Evolutionary conservation across 1,139 yeast genomes (phyloP).

Genomic region (Pichia sp.): DNA sequence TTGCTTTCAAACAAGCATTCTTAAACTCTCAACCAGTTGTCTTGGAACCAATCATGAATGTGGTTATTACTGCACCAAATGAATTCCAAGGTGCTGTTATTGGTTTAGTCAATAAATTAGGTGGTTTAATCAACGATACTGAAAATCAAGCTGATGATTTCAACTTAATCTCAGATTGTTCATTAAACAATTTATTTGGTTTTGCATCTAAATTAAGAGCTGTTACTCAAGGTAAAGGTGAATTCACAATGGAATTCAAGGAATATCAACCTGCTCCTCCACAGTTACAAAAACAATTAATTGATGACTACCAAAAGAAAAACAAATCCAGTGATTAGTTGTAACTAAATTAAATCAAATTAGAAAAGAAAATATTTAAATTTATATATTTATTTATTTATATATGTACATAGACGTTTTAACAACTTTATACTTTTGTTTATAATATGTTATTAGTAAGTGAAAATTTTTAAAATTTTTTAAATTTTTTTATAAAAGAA

Average conservation of each 20-base stretch:
- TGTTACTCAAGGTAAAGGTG: conserved; percentile 98
- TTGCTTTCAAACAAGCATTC: conserved; percentile 91
- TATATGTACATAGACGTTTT: background rate
- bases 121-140: conserved; percentile 89
- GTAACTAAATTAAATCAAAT: background rate
- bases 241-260: conserved; percentile 89
- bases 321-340: conserved; percentile 16
- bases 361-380: background rate
- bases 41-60: conserved; percentile 93
- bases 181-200: conserved; percentile 92
- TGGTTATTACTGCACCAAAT: conserved; percentile 86
- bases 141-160: conserved; percentile 94
- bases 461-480: background rate
- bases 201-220: conserved; percentile 95
- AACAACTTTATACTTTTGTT: background rate
- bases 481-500: background rate
- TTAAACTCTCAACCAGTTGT: conserved; percentile 77
- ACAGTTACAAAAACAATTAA: conserved; percentile 83
- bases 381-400: background rate
- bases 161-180: conserved; percentile 88
- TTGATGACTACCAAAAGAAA: conserved; percentile 72
- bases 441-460: background rate
- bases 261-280: conserved; percentile 89
- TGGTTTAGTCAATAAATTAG: conserved; percentile 83
- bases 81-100: conserved; percentile 95